Conservation (phyloP, 2,329 filamentous ascomycete species). For the Tolypocladium endophyticum region DNA sequence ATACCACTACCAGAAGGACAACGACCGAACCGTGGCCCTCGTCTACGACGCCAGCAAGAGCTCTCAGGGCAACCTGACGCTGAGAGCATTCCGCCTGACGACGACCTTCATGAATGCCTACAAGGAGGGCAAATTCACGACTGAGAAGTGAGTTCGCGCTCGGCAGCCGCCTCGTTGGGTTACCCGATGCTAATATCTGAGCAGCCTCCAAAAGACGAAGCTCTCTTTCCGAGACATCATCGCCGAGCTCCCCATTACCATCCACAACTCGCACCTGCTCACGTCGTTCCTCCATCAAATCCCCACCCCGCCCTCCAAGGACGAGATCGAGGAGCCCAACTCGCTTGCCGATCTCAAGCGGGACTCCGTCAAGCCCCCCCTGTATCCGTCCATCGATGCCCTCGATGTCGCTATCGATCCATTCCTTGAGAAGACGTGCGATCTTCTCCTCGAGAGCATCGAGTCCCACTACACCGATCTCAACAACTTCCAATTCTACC, state of each 20-base stretch:
- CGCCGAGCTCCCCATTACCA: conserved; percentile 74
- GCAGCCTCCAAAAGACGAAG: conserved; percentile 85
- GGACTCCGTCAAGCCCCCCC: conserved; percentile 50
- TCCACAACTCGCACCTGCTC: conserved; percentile 96
- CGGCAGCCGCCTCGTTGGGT: background rate
- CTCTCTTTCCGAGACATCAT: conserved; percentile 91
- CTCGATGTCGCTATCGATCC: conserved; percentile 93
- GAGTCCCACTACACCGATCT: conserved; percentile 97
- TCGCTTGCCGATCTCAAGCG: conserved; percentile 69
- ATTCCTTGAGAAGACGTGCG: conserved; percentile 96
- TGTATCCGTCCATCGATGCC: conserved; percentile 80
- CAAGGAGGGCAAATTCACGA: conserved; percentile 97
- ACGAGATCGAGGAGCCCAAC: conserved; percentile 63
- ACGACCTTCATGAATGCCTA: conserved; percentile 77
- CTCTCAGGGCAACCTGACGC: conserved; percentile 78
- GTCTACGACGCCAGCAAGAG: conserved; percentile 95
- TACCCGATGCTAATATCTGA: background rate
- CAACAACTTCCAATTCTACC: conserved; percentile 97
- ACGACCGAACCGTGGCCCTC: conserved; percentile 76
- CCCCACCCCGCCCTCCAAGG: conserved; percentile 50
- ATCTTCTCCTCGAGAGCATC: conserved; percentile 90
- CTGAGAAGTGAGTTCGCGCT: conserved; percentile 63
- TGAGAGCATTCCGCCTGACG: conserved; percentile 88
- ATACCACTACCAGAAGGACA: conserved; percentile 92
- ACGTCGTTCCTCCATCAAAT: conserved; percentile 93